A percentile compares a stretch with the other conserved stretches of the same genome.
Conservation (phyloP, 176 grass and related monocot species). For the Themeda triandra region DNA sequence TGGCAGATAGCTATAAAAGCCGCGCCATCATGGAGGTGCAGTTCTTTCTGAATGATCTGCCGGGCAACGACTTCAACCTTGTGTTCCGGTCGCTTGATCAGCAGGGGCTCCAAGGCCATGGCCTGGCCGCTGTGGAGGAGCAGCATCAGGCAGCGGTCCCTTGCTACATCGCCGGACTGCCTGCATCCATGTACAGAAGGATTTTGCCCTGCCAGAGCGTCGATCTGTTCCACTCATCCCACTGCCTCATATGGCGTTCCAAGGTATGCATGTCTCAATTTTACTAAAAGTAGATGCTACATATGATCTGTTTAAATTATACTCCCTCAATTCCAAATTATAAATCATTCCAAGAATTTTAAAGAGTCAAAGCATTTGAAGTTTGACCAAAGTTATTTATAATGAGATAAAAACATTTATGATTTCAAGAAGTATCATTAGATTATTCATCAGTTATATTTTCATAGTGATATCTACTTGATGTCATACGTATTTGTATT, state of each 20-base stretch:
- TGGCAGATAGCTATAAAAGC: background rate
- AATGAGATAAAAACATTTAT: too few relatives aligned
- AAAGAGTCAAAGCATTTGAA: too few relatives aligned
- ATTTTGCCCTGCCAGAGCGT: constrained; percentile 43
- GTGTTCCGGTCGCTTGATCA: constrained; percentile 40
- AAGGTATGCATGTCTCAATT: constrained; percentile 25
- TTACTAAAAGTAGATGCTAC: background rate
- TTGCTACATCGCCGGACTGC: constrained; percentile 26
- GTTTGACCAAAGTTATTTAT: too few relatives aligned
- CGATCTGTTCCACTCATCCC: constrained; percentile 53
- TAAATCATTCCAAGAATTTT: too few relatives aligned
- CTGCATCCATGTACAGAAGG: constrained; percentile 42
- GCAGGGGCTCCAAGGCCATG: background rate
- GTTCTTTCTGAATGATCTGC: constrained; percentile 59
- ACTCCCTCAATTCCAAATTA: too few relatives aligned
- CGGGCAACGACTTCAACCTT: constrained; percentile 50
- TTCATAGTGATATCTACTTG: too few relatives aligned
- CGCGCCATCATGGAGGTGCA: background rate
- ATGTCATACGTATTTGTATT: too few relatives aligned
- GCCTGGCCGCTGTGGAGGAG: background rate
- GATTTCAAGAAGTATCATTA: too few relatives aligned
- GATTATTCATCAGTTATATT: too few relatives aligned
- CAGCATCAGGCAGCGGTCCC: background rate
- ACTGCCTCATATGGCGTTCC: constrained; percentile 42
- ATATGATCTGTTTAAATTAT: background rate